Evolutionary conservation across 257 asterid species (phyloP).

Genomic region (Striga asiatica): DNA sequence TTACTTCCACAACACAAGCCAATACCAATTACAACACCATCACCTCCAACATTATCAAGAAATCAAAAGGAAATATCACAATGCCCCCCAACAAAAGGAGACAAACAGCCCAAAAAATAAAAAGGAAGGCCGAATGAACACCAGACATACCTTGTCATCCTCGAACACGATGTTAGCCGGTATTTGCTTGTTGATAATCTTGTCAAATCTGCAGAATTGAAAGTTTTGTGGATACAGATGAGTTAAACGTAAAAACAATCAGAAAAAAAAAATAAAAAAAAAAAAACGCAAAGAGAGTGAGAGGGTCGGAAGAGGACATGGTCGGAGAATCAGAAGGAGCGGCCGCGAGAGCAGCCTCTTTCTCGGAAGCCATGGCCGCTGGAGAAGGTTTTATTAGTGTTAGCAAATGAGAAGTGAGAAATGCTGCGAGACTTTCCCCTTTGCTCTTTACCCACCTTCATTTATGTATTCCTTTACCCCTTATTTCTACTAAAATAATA

Average conservation of each 20-base stretch:
- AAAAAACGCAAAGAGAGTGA: neutral
- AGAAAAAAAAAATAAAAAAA: neutral
- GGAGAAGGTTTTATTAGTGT: neutral
- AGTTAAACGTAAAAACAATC: neutral
- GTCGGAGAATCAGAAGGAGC: slow-evolving; percentile 67
- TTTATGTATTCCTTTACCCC: too few species aligned
- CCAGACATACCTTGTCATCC: slow-evolving; percentile 66
- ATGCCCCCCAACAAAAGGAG: neutral
- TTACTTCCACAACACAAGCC: neutral
- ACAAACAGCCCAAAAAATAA: neutral
- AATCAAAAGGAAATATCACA: neutral
- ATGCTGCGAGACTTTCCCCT: slow-evolving; percentile 24
- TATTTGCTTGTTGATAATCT: slow-evolving; percentile 76
- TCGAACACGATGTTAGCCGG: slow-evolving; percentile 71
- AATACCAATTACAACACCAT: neutral
- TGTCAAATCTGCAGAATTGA: slow-evolving; percentile 93
- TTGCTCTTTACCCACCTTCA: neutral
- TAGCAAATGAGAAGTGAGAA: slow-evolving; percentile 30
- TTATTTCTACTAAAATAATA: too few species aligned
- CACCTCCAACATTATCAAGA: neutral
- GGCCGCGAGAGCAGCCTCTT: slow-evolving; percentile 80
- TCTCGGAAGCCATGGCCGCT: slow-evolving; percentile 76
- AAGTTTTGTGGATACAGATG: too few species aligned
- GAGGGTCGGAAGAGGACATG: slow-evolving; percentile 44
- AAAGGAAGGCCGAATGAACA: neutral